Base-by-base conservation (phyloP, 805 yeast species). In the Saccharomycopsis fermentans region DNA sequence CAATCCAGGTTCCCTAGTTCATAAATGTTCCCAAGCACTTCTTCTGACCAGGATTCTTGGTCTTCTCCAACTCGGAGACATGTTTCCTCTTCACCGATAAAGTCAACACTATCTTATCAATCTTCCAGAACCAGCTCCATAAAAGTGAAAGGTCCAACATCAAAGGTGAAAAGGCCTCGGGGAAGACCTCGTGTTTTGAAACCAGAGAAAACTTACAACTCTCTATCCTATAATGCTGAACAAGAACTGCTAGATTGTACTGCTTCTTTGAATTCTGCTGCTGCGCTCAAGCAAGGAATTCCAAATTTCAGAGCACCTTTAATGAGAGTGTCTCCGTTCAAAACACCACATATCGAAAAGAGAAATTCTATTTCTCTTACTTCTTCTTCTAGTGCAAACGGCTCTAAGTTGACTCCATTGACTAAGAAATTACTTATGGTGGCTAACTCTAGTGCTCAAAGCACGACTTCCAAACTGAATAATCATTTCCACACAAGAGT, bases 261-360 rank as follows among this genome's bases (percentile, higher is more conserved):
- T 32, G 55, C 55, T 21, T 54, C 55, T 11, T 39, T 54, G 26
- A 54, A 37, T 14, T 54, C 55, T 2, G 55, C 55, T 21, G 54
- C 34, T n/a, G 59, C 4, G 39, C 52, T 52, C 11, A 59, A 55
- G 16, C 59, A 63, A 5, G 68, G 66, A 5, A 64, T 67, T 32
- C 67, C 67, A 36, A 63, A 65, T 55, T 54, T 56, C 24, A 56
- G 59, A 6, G 59, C 65, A 2, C 67, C 68, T 14, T 47, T 63
- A 36, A 65, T 65, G 68, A 59, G 62, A 52, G 66, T 65, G 1
- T 62, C 64, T n/a, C 67, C 65, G 3, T 58, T 55, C 40, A 52
- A 56, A 37, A 55, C 47, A 19, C 26, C 34, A 8, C 6, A 35
- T 21, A 19, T 17, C 21, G 16, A 14, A 21, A 55, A 50, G 9